These are phyloP conservation scores for Penicillium concentricum DNA, from an alignment of 2,329 filamentous ascomycete species.

Conservation along the genomic window DNA sequence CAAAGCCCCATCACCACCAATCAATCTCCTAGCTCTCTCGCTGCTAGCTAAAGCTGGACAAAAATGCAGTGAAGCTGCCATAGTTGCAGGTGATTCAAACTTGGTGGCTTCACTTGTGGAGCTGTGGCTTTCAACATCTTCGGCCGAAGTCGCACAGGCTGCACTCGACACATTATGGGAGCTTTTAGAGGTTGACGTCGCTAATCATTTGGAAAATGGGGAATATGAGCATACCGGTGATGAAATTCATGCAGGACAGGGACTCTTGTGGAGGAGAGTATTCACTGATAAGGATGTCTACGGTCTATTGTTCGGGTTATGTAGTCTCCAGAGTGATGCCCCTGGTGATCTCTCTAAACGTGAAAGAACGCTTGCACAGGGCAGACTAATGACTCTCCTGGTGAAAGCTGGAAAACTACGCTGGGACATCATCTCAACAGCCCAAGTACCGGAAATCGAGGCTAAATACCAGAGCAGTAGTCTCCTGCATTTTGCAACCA, in stretches of 20 bases:
- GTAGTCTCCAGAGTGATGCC: conserved; percentile 44
- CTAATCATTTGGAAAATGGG: conserved; percentile 31
- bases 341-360: conserved; percentile 47
- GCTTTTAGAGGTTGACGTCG: conserved; percentile 53
- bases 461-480: conserved; percentile 39
- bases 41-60: conserved; percentile 57
- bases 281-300: conserved; percentile 62
- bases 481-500: conserved; percentile 56
- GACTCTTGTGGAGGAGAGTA: conserved; percentile 61
- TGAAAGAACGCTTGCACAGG: conserved; percentile 60
- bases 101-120: conserved; percentile 56
- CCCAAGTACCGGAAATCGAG: conserved; percentile 56
- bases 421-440: conserved; percentile 53
- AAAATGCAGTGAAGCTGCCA: conserved; percentile 55
- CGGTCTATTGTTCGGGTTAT: conserved; percentile 55
- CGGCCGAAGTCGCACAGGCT: conserved; percentile 55
- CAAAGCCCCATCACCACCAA: conserved; percentile 48
- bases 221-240: conserved; percentile 20
- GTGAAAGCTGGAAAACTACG: conserved; percentile 54
- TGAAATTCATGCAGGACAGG: conserved; percentile 43
- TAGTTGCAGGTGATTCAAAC: conserved; percentile 57
- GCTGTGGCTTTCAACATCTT: conserved; percentile 58
- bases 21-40: conserved; percentile 57
- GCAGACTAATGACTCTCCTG: conserved; percentile 59
- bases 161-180: conserved; percentile 54